Conservation (phyloP, 257 asterid genomes). For the Solanum pinnatisectum region DNA sequence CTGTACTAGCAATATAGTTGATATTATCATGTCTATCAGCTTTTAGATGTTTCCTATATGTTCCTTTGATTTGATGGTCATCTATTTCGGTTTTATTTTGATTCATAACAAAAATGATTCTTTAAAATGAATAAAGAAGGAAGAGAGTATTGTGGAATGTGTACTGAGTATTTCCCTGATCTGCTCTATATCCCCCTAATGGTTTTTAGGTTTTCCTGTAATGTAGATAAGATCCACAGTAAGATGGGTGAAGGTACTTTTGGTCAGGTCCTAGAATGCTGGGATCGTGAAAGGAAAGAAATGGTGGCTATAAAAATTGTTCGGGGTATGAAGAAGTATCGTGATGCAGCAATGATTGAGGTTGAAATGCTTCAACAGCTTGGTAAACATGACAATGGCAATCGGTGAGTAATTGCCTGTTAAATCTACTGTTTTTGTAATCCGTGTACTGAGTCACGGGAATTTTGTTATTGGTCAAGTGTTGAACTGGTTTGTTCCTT, state of each 20-base stretch:
- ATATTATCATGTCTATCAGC: neutral
- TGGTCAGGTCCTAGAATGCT: slow-evolving; percentile 93
- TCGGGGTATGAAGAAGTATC: slow-evolving; percentile 75
- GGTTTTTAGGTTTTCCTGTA: neutral
- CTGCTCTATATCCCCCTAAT: neutral
- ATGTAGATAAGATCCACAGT: slow-evolving; percentile 76
- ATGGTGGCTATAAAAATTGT: slow-evolving; percentile 89
- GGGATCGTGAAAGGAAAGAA: slow-evolving; percentile 77
- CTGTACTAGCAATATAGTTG: neutral
- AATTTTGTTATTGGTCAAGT: slow-evolving; percentile 21
- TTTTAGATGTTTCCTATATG: neutral
- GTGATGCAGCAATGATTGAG: slow-evolving; percentile 88
- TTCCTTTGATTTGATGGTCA: neutral
- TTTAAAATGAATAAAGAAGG: neutral
- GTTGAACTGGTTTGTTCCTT: slow-evolving; percentile 85
- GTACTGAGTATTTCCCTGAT: neutral
- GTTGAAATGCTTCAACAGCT: slow-evolving; percentile 83
- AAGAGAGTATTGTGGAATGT: neutral
- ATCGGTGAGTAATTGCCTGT: slow-evolving; percentile 48
- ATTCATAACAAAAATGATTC: neutral
- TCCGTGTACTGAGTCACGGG: neutral
- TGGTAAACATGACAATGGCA: slow-evolving; percentile 76
- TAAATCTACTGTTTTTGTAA: neutral
- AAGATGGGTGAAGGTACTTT: slow-evolving; percentile 99
- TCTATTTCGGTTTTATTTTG: neutral